A percentile compares a stretch with the other conserved stretches of the same genome.
These are phyloP conservation scores for Beta macrorhiza DNA, from an alignment of 179 eudicot species.

Conservation along the genomic window DNA sequence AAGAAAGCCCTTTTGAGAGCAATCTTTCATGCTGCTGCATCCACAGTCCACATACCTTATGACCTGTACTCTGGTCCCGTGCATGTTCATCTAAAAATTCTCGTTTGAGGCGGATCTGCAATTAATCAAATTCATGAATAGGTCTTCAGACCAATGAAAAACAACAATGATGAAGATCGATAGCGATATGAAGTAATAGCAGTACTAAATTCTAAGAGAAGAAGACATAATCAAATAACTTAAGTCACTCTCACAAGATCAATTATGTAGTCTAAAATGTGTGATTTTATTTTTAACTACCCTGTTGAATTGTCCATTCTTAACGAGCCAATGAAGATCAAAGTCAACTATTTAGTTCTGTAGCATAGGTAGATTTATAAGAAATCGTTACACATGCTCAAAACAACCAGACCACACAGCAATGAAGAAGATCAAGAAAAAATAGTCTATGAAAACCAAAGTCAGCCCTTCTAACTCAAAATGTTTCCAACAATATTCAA, in stretches of 20 bases:
- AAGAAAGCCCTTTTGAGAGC: background rate
- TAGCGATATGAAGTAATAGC: background rate
- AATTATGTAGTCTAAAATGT: background rate
- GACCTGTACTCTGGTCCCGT: constrained; percentile 38
- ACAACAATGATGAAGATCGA: background rate
- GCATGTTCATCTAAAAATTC: constrained; percentile 76
- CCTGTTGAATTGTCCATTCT: background rate
- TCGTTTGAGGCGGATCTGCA: constrained; percentile 87
- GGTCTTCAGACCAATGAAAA: background rate
- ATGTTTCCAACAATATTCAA: background rate
- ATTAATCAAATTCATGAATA: constrained; percentile 2
- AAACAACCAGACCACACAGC: background rate
- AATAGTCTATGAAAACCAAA: background rate
- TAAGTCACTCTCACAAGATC: background rate
- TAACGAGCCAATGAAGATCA: background rate
- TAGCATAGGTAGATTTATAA: background rate
- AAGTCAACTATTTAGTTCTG: background rate
- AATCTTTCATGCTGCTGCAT: constrained; percentile 8
- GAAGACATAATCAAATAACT: background rate
- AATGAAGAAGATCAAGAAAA: background rate
- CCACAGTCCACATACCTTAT: constrained; percentile 48
- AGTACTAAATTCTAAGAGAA: background rate
- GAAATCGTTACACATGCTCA: background rate
- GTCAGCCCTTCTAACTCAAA: background rate
- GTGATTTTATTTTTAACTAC: too few relatives aligned